A percentile compares a stretch with the other conserved stretches of the same genome.
Conservation (phyloP, 1,284 basidiomycete genomes). For the Moesziomyces aphidis region DNA sequence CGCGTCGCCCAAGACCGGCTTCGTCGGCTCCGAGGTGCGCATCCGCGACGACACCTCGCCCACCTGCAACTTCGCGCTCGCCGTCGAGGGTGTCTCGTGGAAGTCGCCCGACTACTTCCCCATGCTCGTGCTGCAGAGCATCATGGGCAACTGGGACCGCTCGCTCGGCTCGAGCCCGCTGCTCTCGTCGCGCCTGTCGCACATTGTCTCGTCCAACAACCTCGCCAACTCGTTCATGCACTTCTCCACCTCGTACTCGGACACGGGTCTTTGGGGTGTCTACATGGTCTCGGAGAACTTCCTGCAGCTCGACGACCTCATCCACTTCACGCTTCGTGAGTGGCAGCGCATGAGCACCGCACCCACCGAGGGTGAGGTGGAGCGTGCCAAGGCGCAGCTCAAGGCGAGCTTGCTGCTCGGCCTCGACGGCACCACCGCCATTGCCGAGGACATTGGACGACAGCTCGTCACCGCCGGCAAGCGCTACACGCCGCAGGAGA, state of each 20-base stretch:
- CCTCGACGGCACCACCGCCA: conserved; percentile 92
- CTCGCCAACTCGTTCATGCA: conserved; percentile 99
- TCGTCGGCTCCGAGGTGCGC: conserved; percentile 95
- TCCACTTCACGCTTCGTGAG: conserved; percentile 94
- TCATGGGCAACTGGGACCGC: conserved; percentile 99
- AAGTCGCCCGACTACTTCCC: conserved; percentile 98
- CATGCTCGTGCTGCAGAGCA: conserved; percentile 97
- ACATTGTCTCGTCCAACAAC: conserved; percentile 91
- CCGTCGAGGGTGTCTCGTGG: conserved; percentile 98
- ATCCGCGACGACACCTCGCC: conserved; percentile 90
- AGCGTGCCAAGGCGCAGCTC: conserved; percentile 96
- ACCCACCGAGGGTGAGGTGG: conserved; percentile 87
- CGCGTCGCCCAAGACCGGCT: conserved; percentile 74
- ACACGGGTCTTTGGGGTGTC: conserved; percentile 99
- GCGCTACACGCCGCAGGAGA: conserved; percentile 86
- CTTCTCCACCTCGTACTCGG: conserved; percentile 99
- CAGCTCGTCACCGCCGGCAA: conserved; percentile 92
- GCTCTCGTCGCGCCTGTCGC: conserved; percentile 89
- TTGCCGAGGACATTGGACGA: conserved; percentile 97
- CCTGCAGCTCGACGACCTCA: conserved; percentile 87
- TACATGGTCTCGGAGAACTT: conserved; percentile 91
- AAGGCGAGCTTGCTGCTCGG: conserved; percentile 92
- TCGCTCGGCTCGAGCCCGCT: conserved; percentile 90
- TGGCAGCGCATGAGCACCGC: conserved; percentile 95
- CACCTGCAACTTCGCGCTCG: conserved; percentile 93